Evolutionary conservation across 2,329 filamentous ascomycete species (phyloP).

Genomic region (Alternaria sp.): DNA sequence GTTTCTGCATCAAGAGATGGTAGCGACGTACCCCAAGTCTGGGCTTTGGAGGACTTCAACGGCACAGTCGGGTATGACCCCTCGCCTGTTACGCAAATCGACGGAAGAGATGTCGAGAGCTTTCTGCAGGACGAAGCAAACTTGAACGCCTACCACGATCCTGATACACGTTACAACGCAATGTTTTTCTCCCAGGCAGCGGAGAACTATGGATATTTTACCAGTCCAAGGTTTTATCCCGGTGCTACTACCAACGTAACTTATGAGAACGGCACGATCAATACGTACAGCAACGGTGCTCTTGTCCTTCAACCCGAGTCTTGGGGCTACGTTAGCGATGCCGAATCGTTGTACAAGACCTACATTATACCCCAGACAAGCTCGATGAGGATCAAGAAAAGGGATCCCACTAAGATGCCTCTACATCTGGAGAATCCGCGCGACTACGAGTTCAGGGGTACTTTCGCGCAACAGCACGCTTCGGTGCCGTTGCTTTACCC

Average conservation of each 20-base stretch:
- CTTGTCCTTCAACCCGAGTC: constrained; percentile 25
- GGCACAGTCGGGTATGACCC: constrained; percentile 31
- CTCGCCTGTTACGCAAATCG: constrained; percentile 48
- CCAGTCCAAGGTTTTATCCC: constrained; percentile 42
- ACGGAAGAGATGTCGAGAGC: constrained; percentile 43
- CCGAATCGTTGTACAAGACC: constrained; percentile 49
- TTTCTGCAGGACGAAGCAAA: constrained; percentile 44
- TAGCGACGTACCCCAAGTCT: constrained; percentile 36
- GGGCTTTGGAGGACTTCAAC: constrained; percentile 42
- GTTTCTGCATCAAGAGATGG: constrained; percentile 43
- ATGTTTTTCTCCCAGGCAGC: constrained; percentile 47
- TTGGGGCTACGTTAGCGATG: constrained; percentile 44
- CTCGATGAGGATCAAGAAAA: constrained; percentile 30
- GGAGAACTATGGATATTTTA: constrained; percentile 39
- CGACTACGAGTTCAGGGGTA: constrained; percentile 33
- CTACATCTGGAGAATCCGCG: constrained; percentile 37
- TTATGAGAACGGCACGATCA: constrained; percentile 46
- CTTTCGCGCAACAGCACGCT: constrained; percentile 23
- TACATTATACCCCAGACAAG: constrained; percentile 33
- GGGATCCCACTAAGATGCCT: constrained; percentile 31
- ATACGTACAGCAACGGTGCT: constrained; percentile 39
- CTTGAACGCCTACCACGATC: constrained; percentile 46
- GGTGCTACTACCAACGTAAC: constrained; percentile 36
- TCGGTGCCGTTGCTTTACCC: constrained; percentile 45
- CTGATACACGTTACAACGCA: constrained; percentile 50